Conservation (phyloP, 495 filamentous ascomycete species). For the Aspergillus saccharolyticus region DNA sequence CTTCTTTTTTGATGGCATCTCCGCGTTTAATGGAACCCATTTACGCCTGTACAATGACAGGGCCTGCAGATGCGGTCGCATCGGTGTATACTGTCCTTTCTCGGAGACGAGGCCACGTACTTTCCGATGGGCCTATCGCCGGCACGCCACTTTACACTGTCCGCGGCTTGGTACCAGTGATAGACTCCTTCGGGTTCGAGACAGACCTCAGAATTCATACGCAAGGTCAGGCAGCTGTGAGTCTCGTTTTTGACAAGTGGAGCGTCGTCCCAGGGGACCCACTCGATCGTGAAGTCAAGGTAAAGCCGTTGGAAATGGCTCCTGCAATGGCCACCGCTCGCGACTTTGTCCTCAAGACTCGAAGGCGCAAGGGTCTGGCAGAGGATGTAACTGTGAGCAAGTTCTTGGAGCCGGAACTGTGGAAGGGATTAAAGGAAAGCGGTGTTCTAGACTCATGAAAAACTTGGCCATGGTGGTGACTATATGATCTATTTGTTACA, state of each 20-base stretch:
- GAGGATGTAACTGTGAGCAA: slow-evolving; percentile 95
- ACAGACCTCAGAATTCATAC: slow-evolving; percentile 95
- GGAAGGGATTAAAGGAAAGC: slow-evolving; percentile 79
- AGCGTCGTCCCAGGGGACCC: slow-evolving; percentile 92
- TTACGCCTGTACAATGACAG: slow-evolving; percentile 87
- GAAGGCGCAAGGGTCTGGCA: slow-evolving; percentile 85
- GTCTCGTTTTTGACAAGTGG: slow-evolving; percentile 94
- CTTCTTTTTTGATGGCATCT: slow-evolving; percentile 92
- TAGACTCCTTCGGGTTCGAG: slow-evolving; percentile 96
- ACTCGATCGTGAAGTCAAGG: slow-evolving; percentile 76
- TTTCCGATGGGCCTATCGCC: slow-evolving; percentile 87
- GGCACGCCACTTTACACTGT: slow-evolving; percentile 94
- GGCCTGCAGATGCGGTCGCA: slow-evolving; percentile 83
- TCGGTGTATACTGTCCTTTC: slow-evolving; percentile 89
- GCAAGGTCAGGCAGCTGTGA: slow-evolving; percentile 83
- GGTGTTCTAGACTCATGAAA: slow-evolving; percentile 72
- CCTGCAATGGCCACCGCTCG: slow-evolving; percentile 79
- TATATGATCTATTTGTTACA: not conserved
- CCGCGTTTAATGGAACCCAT: slow-evolving; percentile 95
- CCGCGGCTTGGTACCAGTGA: slow-evolving; percentile 85
- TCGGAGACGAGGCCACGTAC: slow-evolving; percentile 82
- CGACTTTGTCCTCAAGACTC: slow-evolving; percentile 94
- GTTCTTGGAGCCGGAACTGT: slow-evolving; percentile 91
- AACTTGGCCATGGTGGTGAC: not conserved
- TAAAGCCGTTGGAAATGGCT: slow-evolving; percentile 82